phyloP scores from a whole-genome alignment of 2,329 filamentous ascomycete species.

The Pseudogymnoascus sp. region DNA sequence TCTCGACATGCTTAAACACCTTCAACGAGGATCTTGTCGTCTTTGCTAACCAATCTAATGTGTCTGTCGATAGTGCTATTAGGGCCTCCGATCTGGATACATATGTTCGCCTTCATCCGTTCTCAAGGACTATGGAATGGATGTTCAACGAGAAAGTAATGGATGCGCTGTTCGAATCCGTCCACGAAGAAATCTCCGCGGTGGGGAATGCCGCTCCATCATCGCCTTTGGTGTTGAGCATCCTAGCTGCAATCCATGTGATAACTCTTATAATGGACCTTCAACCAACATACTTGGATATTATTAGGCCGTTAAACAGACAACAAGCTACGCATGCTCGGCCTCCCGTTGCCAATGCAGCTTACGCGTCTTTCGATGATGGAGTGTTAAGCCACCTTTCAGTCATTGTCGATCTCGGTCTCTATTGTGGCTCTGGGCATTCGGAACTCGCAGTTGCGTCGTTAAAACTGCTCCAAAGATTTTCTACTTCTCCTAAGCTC shows the following conservation, averaged over 20 bases:
- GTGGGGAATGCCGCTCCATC: conserved; percentile 65
- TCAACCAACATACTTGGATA: conserved; percentile 83
- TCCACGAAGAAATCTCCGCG: conserved; percentile 66
- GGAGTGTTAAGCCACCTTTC: conserved; percentile 73
- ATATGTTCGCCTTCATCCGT: conserved; percentile 85
- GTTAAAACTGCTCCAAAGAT: conserved; percentile 72
- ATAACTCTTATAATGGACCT: conserved; percentile 76
- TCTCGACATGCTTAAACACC: conserved; percentile 65
- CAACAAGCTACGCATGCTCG: conserved; percentile 51
- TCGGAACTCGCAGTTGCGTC: conserved; percentile 72
- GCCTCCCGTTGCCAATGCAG: conserved; percentile 59
- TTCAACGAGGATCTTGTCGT: conserved; percentile 94
- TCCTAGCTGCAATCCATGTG: conserved; percentile 74
- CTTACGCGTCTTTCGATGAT: conserved; percentile 86
- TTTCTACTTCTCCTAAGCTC: conserved; percentile 76
- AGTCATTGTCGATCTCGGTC: conserved; percentile 72
- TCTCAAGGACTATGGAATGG: conserved; percentile 94
- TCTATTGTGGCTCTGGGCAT: conserved; percentile 80
- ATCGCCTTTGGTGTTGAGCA: conserved; percentile 71
- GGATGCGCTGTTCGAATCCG: conserved; percentile 64
- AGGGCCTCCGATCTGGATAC: conserved; percentile 63
- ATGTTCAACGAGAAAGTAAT: conserved; percentile 90
- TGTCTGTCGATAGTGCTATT: conserved; percentile 68
- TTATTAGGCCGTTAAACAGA: conserved; percentile 73
- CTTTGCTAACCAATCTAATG: conserved; percentile 63